Evolutionary conservation across 2,329 filamentous ascomycete genomes (phyloP), one percentile per base, ranked within the genome.

Genomic region (Onygenales sp.): DNA sequence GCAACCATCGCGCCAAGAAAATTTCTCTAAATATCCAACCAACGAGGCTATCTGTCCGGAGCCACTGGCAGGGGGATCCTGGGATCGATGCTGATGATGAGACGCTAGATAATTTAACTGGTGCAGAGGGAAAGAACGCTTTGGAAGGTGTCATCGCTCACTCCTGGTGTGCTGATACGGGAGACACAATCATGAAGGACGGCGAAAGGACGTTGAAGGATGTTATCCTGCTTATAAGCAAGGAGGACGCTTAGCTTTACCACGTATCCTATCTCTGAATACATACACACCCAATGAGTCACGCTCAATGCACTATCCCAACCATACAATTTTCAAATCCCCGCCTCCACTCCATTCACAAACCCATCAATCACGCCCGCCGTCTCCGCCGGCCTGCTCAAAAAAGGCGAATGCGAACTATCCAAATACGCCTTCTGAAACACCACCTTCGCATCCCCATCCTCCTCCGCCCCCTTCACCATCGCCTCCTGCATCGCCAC

Each of bases 11-110:
- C 11, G 60, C 61, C 50, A 67, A 60, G 45, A 71, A 69, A 57
- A 61, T 71, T 57, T 65, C 61, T 21, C 55, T 72, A 27, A 54
- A 53, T 8, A 47, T 72, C 7, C 61, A 63, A 7, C 62, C 60
- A 13, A 52, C 64, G 8, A 61, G 63, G 33, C 43, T 72, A 21
- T 58, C 53, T 2, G 43, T 68, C 2, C 55, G 10, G n/a, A 32
- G 21, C 10, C 39, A 39, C 7, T 53, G 51, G 36, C 6, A 36
- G 38, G 39, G 48, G 17, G 43, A 41, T 13, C 5, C 9, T 2
- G 44, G 17, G 9, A 32, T 7, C n/a, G 14, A 14, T n/a, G 35
- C 13, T 9, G 17, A 39, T 2, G 11, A 5, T 13, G 39, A 9
- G 13, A 2, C 11, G 5, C 7, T 13, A 11, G 51, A 41, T 14